Base-by-base conservation (phyloP, 306 rosid species). In the Begonia peltatifolia region DNA sequence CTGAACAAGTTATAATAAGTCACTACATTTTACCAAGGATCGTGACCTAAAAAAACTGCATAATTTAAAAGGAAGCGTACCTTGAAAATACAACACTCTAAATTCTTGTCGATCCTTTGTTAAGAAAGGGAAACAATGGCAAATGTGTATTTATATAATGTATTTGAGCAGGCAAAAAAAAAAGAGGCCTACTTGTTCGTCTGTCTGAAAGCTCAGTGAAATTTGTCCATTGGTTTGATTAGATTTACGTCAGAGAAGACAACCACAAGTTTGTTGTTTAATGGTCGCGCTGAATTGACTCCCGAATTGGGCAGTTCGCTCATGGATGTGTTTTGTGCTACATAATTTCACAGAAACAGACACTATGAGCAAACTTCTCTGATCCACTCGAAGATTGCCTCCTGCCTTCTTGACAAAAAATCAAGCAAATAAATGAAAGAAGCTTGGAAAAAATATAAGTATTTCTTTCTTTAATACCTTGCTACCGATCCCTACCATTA, bases 361-460 rank as follows among this genome's bases (percentile, higher is more conserved):
- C 36, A 53, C 42, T 50, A 22, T 56, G 38, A 66, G 61, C 75
- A 76, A 35, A 57, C 53, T 50, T 67, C 66, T 56, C 58, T 52
- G 51, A 66, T 65, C 73, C 70, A 68, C 63, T 67, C 56, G 65
- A 58, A 56, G 56, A 60, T 64, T 78, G 74, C 80, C 68, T 54
- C 80, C 84, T 43, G 64, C 64, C 80, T 52, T 52, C 68, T 73
- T 64, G 79, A 64, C 83, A 73, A 41, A 56, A 67, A 71, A 69
- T 74, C 75, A 58, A 70, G 58, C 63, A 55, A 58, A 53, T 74
- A 47, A 64, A 68, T 74, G 61, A 64, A 14, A 54, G 23, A 18
- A 43, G 38, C 50, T 62, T 52, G 38, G 42, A 42, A 30, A 25
- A 25, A 43, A 53, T 61, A 41, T 54, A 9, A 47, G 25, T 43